A percentile compares a stretch with the other conserved stretches of the same genome.
phyloP scores from a whole-genome alignment of 2,329 filamentous ascomycete species.

The Talaromyces pinophilus region DNA sequence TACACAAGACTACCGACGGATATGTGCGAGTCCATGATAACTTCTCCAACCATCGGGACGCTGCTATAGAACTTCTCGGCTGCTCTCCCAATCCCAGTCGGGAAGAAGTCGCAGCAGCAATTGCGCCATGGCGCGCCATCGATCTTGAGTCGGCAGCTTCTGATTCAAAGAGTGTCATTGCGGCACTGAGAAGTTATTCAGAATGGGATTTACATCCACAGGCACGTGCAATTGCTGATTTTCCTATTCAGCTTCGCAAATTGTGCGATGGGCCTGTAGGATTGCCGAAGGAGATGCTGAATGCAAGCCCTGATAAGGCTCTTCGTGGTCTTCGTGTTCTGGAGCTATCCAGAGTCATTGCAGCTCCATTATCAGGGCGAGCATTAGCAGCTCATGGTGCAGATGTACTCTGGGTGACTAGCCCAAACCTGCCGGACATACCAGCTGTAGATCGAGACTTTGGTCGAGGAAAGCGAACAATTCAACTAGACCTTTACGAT shows the following conservation, averaged over 20 bases:
- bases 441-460: slow-evolving; percentile 41
- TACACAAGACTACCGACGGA: slow-evolving; percentile 51
- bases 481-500: slow-evolving; percentile 39
- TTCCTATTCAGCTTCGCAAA: slow-evolving; percentile 50
- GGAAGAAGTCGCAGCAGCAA: slow-evolving; percentile 42
- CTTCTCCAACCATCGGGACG: slow-evolving; percentile 53
- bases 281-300: slow-evolving; percentile 23
- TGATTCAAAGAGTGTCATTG: slow-evolving; percentile 50
- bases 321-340: slow-evolving; percentile 45
- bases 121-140: slow-evolving; percentile 23
- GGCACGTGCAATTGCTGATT: slow-evolving; percentile 45
- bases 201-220: slow-evolving; percentile 57
- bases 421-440: slow-evolving; percentile 37
- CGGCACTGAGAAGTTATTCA: slow-evolving; percentile 47
- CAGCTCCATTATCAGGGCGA: slow-evolving; percentile 41
- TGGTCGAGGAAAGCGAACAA: slow-evolving; percentile 40
- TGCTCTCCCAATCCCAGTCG: slow-evolving; percentile 41
- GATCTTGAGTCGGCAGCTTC: slow-evolving; percentile 42
- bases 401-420: slow-evolving; percentile 45
- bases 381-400: slow-evolving; percentile 45
- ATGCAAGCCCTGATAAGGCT: slow-evolving; percentile 31
- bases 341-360: slow-evolving; percentile 45
- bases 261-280: slow-evolving; percentile 28
- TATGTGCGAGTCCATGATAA: slow-evolving; percentile 58
- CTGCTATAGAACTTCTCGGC: slow-evolving; percentile 41